Base-by-base conservation (phyloP, 192 early-diverging fungal genomes). In the Rhizophagus clarus region DNA sequence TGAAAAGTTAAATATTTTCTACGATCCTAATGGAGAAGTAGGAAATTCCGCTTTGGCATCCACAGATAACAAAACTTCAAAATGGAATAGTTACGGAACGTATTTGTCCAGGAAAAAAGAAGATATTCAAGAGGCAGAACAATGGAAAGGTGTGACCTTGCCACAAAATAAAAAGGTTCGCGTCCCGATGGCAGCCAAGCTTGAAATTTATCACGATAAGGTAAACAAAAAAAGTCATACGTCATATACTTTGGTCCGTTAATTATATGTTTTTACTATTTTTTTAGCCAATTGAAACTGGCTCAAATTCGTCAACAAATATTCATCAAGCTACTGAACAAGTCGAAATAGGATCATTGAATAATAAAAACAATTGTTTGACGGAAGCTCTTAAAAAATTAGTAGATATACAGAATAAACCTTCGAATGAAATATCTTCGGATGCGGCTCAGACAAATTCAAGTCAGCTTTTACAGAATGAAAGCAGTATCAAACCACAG, bases 31-130 rank as follows among this genome's bases (percentile, higher is more conserved):
- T 72, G 29, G 34, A 1, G 24, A 64, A 37, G 4, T n/a, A 10
- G 62, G 76, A 15, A 72, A 74, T 5, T 20, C 64, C 22, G 61
- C 76, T 3, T 56, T 68, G 4, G 20, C 84, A 3, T 47, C 29
- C 4, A 14, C 62, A 14, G 20, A 61, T 4, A 56, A 63, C 2
- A 45, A 37, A 2, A 6, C 72, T 5, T 66, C 76, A 8, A 75
- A 85, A 11, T 94, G 93, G 94, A 68, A 28, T 1, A 92, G 93
- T 45, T 87, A 88, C 51, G 92, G 92, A 7, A 86, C 91, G 1
- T 83, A 89, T 28, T 83, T 84, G 28, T 80, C 87, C 20, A 83
- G 91, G 8, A 83, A 87, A n/a, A 95, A 95, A 82, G 94, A 96
- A 82, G 94, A 95, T 79, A 61, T 89, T 8, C 82, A 74, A 6